Conservation (phyloP, 352 stramenopile genomes). For the Globisporangium recalcitrans region DNA sequence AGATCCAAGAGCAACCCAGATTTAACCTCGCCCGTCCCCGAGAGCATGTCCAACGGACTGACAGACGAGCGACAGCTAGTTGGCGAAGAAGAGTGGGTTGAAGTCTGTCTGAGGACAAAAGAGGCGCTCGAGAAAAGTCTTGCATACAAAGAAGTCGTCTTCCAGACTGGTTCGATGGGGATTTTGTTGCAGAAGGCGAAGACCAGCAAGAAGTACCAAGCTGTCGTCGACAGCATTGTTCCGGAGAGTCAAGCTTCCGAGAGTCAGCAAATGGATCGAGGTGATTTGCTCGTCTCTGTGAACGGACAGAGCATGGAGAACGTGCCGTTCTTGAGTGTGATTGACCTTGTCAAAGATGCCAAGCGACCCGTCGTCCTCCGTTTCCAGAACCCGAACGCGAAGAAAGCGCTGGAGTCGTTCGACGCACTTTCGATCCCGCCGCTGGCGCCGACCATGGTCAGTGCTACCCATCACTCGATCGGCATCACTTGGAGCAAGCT, state of each 20-base stretch:
- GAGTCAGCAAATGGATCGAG: conserved; percentile 53
- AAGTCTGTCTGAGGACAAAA: conserved; percentile 49
- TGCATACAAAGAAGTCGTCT: conserved; percentile 58
- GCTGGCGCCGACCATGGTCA: conserved; percentile 59
- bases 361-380: conserved; percentile 59
- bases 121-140: conserved; percentile 50
- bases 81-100: conserved; percentile 72
- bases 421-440: conserved; percentile 55
- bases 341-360: conserved; percentile 73
- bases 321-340: conserved; percentile 63
- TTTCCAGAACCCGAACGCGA: conserved; percentile 54
- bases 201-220: conserved; percentile 59
- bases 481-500: conserved; percentile 63
- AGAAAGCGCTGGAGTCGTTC: conserved; percentile 40
- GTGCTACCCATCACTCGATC: conserved; percentile 50
- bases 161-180: conserved; percentile 63
- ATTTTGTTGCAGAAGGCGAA: conserved; percentile 77
- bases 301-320: conserved; percentile 64
- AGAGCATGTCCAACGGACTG: conserved; percentile 10
- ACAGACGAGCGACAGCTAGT: conserved; percentile 31
- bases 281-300: conserved; percentile 72
- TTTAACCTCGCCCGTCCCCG: conserved; percentile 4
- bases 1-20: conserved; percentile 18
- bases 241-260: conserved; percentile 72
- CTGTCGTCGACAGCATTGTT: conserved; percentile 78